Conservation (phyloP, 208 protist species). For the Leishmania aethiopica region DNA sequence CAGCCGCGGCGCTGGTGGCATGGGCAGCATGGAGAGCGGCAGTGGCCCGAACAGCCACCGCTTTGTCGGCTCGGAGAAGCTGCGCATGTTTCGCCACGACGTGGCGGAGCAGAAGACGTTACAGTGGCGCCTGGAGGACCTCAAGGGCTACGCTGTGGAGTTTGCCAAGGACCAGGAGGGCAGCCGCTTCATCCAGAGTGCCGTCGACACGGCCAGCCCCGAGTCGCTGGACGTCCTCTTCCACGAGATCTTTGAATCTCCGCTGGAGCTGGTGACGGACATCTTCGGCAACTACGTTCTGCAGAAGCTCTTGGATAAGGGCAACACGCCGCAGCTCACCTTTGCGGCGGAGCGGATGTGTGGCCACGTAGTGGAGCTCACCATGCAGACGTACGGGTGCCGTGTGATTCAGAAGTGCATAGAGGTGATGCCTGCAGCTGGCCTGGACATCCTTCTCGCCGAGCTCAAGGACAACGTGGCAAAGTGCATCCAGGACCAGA, state of each 20-base stretch:
- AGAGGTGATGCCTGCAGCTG: constrained; percentile 86
- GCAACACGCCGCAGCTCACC: constrained; percentile 78
- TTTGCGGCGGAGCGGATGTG: constrained; percentile 82
- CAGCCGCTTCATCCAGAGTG: constrained; percentile 97
- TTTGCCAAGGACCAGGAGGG: constrained; percentile 98
- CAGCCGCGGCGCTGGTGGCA: constrained; percentile 29
- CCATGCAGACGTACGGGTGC: constrained; percentile 97
- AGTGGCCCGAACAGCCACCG: constrained; percentile 36
- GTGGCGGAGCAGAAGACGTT: constrained; percentile 43
- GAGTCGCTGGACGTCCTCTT: constrained; percentile 92
- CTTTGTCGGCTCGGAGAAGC: constrained; percentile 59
- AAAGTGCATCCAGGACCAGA: constrained; percentile 98
- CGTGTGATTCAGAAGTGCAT: constrained; percentile 99
- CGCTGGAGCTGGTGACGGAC: constrained; percentile 95
- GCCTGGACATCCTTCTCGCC: constrained; percentile 85
- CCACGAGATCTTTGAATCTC: constrained; percentile 91
- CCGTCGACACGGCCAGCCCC: constrained; percentile 87
- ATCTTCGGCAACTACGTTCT: constrained; percentile 99
- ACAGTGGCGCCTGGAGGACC: constrained; percentile 80
- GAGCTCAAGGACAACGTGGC: constrained; percentile 97
- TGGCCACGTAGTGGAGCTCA: constrained; percentile 94
- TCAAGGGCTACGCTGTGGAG: constrained; percentile 93
- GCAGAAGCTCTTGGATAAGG: constrained; percentile 98
- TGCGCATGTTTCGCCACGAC: constrained; percentile 70
- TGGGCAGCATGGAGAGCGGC: constrained; percentile 32